Evolutionary conservation across 2,329 filamentous ascomycete genomes (phyloP), one percentile per base, ranked within the genome.

Genomic region (Colletotrichum costaricense): DNA sequence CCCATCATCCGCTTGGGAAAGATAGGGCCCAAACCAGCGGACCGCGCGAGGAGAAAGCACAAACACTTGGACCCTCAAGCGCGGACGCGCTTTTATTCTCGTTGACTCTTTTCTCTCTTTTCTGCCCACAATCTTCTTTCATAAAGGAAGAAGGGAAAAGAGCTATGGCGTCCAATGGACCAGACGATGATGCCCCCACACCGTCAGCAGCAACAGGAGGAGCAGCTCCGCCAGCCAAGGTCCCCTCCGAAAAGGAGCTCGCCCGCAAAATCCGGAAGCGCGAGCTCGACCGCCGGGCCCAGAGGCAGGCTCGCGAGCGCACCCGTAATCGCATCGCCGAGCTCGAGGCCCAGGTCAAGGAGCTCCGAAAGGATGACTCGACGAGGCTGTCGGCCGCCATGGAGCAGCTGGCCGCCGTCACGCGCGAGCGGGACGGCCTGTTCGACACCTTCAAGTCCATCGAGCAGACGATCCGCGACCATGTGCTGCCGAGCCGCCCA

Each of bases 251-350:
- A 46, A 72, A 69, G 60, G 74, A 74, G 56, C 63, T 74, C 14
- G 74, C 74, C 26, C 74, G 74, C 35, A 74, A 74, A 67, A 75
- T 79, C 38, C 79, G 80, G 74, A 81, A 81, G 74, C 73, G 80
- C 14, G 80, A 81, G 59, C 77, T 81, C 14, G 80, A 81, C 62
- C 79, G 80, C 69, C 78, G 78, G 58, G 79, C 80, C 8, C 80
- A 81, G 71, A 75, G 79, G 5, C 68, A 78, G n/a, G 78, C 79
- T 9, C 78, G 80, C 16, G 80, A 81, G 63, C 76, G 80, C 11
- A 81, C 78, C 35, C 79, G 78, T 69, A 79, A 75, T 46, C 79
- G 80, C 42, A 81, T 81, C 56, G 75, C 79, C 11, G 76, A 80
- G 35, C 76, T 81, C 2, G 80, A 81, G 67, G 76, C 75, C 24